Evolutionary conservation across 805 yeast genomes (phyloP).

Genomic region (Candida cerambycidarum): DNA sequence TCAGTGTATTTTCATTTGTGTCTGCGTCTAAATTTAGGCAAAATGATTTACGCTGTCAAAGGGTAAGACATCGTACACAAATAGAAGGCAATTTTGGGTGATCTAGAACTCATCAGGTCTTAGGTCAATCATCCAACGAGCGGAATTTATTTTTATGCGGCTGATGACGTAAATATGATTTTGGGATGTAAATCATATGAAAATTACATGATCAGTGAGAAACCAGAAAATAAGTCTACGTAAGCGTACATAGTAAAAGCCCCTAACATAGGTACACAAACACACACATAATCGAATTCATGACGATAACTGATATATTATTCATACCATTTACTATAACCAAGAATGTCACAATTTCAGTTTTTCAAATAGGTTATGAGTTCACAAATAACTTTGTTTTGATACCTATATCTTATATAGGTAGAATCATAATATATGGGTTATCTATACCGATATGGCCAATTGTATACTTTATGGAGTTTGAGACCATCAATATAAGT

Average conservation of each 20-base stretch:
- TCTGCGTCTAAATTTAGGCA: no score
- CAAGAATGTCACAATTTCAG: neutral
- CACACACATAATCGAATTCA: neutral
- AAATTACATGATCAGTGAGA: neutral
- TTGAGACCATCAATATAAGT: constrained; percentile 9
- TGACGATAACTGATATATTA: neutral
- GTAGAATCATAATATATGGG: constrained; percentile 5
- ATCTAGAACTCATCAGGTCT: no score
- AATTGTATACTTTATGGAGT: constrained; percentile 8
- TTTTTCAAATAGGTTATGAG: neutral
- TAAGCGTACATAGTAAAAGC: no score
- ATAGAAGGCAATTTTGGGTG: no score
- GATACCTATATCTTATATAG: constrained; percentile 1
- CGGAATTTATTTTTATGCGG: neutral
- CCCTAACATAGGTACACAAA: no score
- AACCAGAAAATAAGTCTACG: no score
- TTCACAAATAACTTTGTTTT: neutral
- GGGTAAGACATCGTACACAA: no score
- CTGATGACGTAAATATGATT: neutral
- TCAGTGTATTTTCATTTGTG: no score
- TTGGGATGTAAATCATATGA: neutral
- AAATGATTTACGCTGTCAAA: no score
- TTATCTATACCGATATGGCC: constrained; percentile 9
- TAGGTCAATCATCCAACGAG: no score
- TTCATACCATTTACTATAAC: neutral